Conservation (phyloP, 768 basidiomycete genomes). For the Russula ochroleuca region DNA sequence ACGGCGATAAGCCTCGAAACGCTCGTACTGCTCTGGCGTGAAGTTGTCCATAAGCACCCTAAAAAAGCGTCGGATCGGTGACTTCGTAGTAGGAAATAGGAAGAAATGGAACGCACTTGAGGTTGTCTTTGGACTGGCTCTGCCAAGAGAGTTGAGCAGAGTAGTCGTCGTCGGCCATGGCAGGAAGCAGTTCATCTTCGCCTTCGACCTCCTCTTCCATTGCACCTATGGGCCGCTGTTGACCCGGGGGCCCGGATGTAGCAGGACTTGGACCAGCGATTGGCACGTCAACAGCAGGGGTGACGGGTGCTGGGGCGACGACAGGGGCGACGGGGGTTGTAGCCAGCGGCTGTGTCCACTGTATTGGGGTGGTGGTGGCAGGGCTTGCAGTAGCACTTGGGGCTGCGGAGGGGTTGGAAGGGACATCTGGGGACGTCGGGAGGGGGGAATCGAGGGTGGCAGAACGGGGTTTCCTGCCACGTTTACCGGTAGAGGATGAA, state of each 20-base stretch:
- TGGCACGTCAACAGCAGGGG: conserved; percentile 1
- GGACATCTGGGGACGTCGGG: conserved; percentile 8
- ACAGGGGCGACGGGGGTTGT: neutral
- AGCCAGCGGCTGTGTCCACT: conserved; percentile 18
- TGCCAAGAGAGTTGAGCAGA: conserved; percentile 79
- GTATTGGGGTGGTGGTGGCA: conserved; percentile 4
- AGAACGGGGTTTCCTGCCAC: conserved; percentile 25
- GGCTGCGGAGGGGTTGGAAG: conserved; percentile 9
- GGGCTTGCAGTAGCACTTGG: conserved; percentile 16
- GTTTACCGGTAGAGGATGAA: conserved; percentile 7
- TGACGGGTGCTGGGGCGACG: neutral
- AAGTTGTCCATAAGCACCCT: conserved; percentile 90
- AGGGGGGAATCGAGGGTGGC: conserved; percentile 13
- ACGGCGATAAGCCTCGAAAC: conserved; percentile 84
- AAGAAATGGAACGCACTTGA: conserved; percentile 51
- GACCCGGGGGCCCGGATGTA: neutral
- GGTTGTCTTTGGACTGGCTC: conserved; percentile 83
- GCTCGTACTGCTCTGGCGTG: conserved; percentile 75
- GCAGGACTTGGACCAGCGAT: neutral
- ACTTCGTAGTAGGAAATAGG: conserved; percentile 3
- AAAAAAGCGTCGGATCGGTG: neutral
- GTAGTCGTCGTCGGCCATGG: conserved; percentile 88
- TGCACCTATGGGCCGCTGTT: conserved; percentile 24
- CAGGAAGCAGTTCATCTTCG: conserved; percentile 71
- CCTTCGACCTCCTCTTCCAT: conserved; percentile 53